Evolutionary conservation across 805 yeast genomes (phyloP).

Genomic region (Teunomyces tritomae): DNA sequence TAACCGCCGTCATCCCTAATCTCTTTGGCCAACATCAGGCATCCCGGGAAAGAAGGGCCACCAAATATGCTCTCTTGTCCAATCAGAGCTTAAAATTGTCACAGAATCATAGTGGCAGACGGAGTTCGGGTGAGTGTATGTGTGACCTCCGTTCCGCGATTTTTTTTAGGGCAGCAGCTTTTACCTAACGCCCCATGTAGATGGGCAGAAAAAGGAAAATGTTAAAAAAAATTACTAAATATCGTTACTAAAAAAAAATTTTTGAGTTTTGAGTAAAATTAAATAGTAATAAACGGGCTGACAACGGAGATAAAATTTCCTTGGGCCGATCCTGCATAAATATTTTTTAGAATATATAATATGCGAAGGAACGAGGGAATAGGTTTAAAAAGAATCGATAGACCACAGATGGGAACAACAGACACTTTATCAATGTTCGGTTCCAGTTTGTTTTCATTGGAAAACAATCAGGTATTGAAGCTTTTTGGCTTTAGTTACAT

Average conservation of each 20-base stretch:
- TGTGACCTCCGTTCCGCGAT: too few species aligned
- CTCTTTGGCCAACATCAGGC: too few species aligned
- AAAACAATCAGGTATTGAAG: slow-evolving; percentile 1
- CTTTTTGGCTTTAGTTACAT: slow-evolving; percentile 4
- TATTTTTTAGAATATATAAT: not conserved
- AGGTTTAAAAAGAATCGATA: not conserved
- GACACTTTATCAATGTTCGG: not conserved
- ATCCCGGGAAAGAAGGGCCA: too few species aligned
- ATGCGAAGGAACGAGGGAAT: not conserved
- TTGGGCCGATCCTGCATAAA: not conserved
- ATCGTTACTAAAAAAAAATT: not conserved
- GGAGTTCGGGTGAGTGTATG: too few species aligned
- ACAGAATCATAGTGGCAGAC: too few species aligned
- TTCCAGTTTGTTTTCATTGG: not conserved
- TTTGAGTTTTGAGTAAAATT: not conserved
- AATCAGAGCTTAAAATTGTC: too few species aligned
- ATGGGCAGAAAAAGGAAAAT: not conserved
- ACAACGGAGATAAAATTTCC: not conserved
- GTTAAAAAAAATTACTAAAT: not conserved
- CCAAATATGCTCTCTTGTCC: too few species aligned
- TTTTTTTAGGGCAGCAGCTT: too few species aligned
- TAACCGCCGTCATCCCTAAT: too few species aligned
- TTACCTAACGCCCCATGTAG: too few species aligned
- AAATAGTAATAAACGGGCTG: not conserved
- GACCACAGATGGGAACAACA: not conserved